Evolutionary conservation across 805 yeast genomes (phyloP).

Genomic region (Candida multigemmis): DNA sequence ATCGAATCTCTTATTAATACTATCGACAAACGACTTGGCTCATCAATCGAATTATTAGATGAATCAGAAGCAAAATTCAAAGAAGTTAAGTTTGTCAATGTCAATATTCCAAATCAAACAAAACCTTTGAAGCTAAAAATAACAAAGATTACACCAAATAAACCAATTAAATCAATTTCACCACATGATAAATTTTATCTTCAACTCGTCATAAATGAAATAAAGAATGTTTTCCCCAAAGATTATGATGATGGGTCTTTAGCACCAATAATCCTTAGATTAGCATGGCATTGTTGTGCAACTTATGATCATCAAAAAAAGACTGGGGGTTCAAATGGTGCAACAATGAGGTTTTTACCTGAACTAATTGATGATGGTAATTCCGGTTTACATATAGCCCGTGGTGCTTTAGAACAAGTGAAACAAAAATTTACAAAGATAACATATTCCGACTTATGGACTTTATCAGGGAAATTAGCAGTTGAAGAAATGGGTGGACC

Average conservation of each 20-base stretch:
- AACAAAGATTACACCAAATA: background rate
- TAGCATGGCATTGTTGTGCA: slow-evolving; percentile 87
- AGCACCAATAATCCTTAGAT: slow-evolving; percentile 71
- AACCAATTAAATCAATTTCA: slow-evolving; percentile 5
- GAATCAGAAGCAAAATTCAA: too few relatives aligned
- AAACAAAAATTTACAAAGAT: slow-evolving; percentile 50
- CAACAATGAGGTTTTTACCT: slow-evolving; percentile 32
- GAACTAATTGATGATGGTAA: slow-evolving; percentile 47
- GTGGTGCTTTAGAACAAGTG: slow-evolving; percentile 48
- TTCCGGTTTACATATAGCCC: slow-evolving; percentile 44
- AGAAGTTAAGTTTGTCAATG: too few relatives aligned
- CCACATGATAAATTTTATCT: slow-evolving; percentile 5
- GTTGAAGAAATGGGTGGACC: slow-evolving; percentile 63
- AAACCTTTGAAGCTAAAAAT: too few relatives aligned
- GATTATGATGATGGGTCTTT: slow-evolving; percentile 59
- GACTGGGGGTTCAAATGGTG: slow-evolving; percentile 64
- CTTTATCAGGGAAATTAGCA: slow-evolving; percentile 60
- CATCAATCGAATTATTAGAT: too few relatives aligned
- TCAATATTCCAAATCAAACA: too few relatives aligned
- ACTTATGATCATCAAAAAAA: slow-evolving; percentile 52
- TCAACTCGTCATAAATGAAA: slow-evolving; percentile 20
- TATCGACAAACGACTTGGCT: too few relatives aligned
- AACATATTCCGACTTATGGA: slow-evolving; percentile 62
- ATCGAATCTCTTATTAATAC: too few relatives aligned
- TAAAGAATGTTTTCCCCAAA: slow-evolving; percentile 18